Evolutionary conservation across 352 stramenopile species (phyloP).

Genomic region (Globisporangium alternatum): DNA sequence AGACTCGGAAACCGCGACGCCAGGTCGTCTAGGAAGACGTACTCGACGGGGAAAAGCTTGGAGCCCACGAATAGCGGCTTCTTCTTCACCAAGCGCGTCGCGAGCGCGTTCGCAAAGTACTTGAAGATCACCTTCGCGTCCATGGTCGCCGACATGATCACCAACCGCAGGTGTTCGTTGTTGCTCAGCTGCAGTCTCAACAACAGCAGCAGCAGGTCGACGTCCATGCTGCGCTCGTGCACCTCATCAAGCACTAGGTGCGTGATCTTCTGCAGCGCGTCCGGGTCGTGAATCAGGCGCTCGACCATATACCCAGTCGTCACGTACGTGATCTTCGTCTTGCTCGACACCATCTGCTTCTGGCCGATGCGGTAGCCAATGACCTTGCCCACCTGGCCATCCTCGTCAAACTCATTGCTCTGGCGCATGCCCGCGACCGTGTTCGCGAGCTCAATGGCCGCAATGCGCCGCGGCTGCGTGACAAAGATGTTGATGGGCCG

Average conservation of each 20-base stretch:
- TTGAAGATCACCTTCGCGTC: slow-evolving; percentile 90
- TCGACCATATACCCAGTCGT: slow-evolving; percentile 97
- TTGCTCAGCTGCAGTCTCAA: slow-evolving; percentile 74
- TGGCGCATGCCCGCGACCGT: slow-evolving; percentile 93
- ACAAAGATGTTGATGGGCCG: slow-evolving; percentile 93
- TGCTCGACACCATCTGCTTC: slow-evolving; percentile 86
- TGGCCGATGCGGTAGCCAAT: slow-evolving; percentile 89
- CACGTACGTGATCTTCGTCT: slow-evolving; percentile 94
- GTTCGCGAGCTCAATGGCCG: slow-evolving; percentile 79
- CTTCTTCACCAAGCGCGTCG: slow-evolving; percentile 43
- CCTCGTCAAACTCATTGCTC: slow-evolving; percentile 62
- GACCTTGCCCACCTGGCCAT: slow-evolving; percentile 56
- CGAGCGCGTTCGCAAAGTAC: slow-evolving; percentile 72
- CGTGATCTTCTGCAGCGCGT: slow-evolving; percentile 85
- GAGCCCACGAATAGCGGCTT: slow-evolving; percentile 80
- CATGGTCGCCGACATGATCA: slow-evolving; percentile 97
- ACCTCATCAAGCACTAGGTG: slow-evolving; percentile 97
- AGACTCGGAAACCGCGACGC: slow-evolving; percentile 38
- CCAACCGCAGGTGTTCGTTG: slow-evolving; percentile 74
- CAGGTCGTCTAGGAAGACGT: slow-evolving; percentile 63
- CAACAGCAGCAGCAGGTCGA: slow-evolving; percentile 94
- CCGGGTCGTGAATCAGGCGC: slow-evolving; percentile 91
- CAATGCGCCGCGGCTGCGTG: slow-evolving; percentile 94
- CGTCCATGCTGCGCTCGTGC: slow-evolving; percentile 94
- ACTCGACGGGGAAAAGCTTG: slow-evolving; percentile 71